A percentile compares a stretch with the other conserved stretches of the same genome.
phyloP scores from a whole-genome alignment of 208 protist species.

The Wallacemonas sp. region DNA sequence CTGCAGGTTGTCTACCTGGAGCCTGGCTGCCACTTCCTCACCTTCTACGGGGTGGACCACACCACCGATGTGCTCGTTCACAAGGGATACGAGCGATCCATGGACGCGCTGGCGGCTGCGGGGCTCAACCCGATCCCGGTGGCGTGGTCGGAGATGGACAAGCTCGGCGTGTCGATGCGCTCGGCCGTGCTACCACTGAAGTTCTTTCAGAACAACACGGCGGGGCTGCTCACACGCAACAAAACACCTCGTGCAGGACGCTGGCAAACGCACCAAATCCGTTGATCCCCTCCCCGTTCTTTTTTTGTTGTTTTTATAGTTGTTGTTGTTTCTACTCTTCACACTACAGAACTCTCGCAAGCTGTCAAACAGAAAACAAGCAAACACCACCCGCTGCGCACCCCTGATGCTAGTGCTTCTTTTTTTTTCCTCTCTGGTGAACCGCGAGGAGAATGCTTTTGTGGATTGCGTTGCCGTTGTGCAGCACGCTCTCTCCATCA shows the following conservation, averaged over 20 bases:
- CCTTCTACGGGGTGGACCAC: conserved; percentile 86
- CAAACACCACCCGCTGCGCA: neutral
- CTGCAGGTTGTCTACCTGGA: conserved; percentile 81
- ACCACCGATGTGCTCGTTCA: conserved; percentile 87
- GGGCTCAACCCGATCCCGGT: conserved; percentile 91
- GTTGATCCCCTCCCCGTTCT: conserved; percentile 2
- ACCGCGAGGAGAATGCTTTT: too few species aligned
- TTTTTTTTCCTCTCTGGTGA: too few species aligned
- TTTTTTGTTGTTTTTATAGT: neutral
- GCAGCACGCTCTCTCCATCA: too few species aligned
- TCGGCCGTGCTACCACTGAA: conserved; percentile 81
- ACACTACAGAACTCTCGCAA: neutral
- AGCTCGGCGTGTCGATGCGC: conserved; percentile 91
- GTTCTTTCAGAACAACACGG: conserved; percentile 68
- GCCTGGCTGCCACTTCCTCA: conserved; percentile 91
- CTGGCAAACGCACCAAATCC: conserved; percentile 75
- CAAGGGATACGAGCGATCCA: conserved; percentile 88
- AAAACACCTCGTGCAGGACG: conserved; percentile 43
- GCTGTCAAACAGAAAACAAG: neutral
- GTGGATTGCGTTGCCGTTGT: too few species aligned
- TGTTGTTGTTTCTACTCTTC: conserved; percentile 11
- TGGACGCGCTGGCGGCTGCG: conserved; percentile 85
- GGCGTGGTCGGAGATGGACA: conserved; percentile 93
- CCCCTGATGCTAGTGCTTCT: too few species aligned
- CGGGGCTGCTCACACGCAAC: conserved; percentile 59